Conservation (phyloP, 176 grass and related monocot genomes). For the Lolium rigidum region DNA sequence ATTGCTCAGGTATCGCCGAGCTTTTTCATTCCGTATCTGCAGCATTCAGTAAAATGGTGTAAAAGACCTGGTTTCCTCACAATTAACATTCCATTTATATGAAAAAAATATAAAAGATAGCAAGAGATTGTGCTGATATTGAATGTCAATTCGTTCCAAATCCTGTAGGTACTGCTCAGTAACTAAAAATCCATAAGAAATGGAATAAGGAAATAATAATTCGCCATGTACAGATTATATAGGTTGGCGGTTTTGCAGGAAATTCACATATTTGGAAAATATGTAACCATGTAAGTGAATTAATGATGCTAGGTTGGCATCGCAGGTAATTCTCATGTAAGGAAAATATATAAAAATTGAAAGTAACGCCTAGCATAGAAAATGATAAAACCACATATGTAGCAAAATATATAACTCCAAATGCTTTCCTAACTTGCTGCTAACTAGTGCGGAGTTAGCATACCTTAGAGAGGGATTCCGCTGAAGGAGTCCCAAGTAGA, state of each 20-base stretch:
- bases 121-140: slow-evolving; percentile 24
- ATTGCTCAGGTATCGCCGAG: slow-evolving; percentile 81
- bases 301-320: background rate
- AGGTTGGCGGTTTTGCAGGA: background rate
- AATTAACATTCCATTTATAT: background rate
- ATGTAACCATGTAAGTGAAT: background rate
- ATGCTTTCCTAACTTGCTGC: background rate
- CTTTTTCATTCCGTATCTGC: slow-evolving; percentile 95
- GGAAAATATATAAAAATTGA: slow-evolving; percentile 21
- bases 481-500: slow-evolving; percentile 85
- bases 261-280: background rate
- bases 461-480: slow-evolving; percentile 83
- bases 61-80: background rate
- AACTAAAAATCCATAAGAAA: slow-evolving; percentile 10
- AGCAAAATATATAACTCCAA: slow-evolving; percentile 9
- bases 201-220: slow-evolving; percentile 24
- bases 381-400: background rate
- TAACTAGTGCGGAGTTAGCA: slow-evolving; percentile 22
- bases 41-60: slow-evolving; percentile 12
- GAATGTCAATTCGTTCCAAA: background rate
- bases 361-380: background rate
- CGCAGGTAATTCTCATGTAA: background rate
- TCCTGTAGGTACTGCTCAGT: background rate
- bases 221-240: background rate
- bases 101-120: slow-evolving; percentile 8